These are phyloP conservation scores for Mentha longifolia DNA, from an alignment of 257 asterid genomes.

Conservation along the genomic window DNA sequence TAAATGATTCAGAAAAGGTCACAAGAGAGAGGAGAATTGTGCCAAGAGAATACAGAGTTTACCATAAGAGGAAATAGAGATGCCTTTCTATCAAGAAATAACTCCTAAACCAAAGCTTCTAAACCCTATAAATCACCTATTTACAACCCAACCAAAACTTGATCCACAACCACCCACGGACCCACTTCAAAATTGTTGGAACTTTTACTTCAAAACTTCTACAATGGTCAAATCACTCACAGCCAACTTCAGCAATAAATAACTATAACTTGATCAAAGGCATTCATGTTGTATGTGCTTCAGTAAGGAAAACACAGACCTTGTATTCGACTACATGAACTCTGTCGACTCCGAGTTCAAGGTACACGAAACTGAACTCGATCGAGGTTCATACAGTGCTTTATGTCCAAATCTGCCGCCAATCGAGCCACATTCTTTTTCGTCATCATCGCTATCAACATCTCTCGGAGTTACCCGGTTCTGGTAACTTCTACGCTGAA, in stretches of 20 bases:
- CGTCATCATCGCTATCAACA: slow-evolving; percentile 87
- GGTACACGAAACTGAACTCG: slow-evolving; percentile 43
- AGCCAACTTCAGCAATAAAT: not conserved
- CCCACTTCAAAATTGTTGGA: not conserved
- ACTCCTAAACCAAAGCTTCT: slow-evolving; percentile 5
- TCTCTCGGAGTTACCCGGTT: slow-evolving; percentile 72
- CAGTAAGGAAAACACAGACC: slow-evolving; percentile 17
- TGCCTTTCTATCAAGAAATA: not conserved
- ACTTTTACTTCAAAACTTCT: slow-evolving; percentile 44
- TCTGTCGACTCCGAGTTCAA: slow-evolving; percentile 55
- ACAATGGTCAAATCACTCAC: slow-evolving; percentile 33
- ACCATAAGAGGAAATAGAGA: not conserved
- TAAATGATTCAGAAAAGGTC: no score
- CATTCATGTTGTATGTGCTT: slow-evolving; percentile 1
- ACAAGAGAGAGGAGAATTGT: not conserved
- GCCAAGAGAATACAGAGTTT: not conserved
- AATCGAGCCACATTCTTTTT: slow-evolving; percentile 60
- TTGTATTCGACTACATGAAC: slow-evolving; percentile 39
- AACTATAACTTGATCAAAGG: not conserved
- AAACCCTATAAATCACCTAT: slow-evolving; percentile 7
- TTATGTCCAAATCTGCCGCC: slow-evolving; percentile 65
- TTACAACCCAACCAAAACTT: slow-evolving; percentile 35
- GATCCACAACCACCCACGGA: no score
- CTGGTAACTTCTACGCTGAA: slow-evolving; percentile 72
- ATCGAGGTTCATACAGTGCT: slow-evolving; percentile 47